Percentiles rank a stretch among this genome's conserved stretches.
Conservation (phyloP, 306 rosid genomes). For the Herpetospermum pedunculosum region DNA sequence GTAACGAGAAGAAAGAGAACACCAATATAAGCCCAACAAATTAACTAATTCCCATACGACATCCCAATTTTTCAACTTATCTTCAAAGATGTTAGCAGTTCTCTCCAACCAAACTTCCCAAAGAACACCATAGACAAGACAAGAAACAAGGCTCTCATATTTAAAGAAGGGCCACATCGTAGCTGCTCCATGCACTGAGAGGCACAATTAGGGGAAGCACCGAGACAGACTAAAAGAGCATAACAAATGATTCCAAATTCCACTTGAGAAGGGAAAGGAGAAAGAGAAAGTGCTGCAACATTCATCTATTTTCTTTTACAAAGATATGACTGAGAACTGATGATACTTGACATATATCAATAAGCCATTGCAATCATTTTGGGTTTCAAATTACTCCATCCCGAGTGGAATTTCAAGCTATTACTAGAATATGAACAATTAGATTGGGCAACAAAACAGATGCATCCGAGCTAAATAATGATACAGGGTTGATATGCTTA, state of each 20-base stretch:
- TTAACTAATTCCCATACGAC: background rate
- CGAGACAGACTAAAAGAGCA: background rate
- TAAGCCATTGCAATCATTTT: background rate
- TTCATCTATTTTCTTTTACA: background rate
- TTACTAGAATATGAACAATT: background rate
- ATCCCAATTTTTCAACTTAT: background rate
- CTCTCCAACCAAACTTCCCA: background rate
- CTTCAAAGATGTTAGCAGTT: background rate
- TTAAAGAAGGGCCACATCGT: background rate
- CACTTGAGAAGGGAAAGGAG: background rate
- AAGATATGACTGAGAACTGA: background rate
- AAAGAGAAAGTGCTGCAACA: background rate
- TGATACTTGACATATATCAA: background rate
- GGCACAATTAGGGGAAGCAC: background rate
- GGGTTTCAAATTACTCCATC: background rate
- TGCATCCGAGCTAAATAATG: background rate
- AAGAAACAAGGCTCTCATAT: background rate
- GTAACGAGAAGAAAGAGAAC: background rate
- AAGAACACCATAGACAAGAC: background rate
- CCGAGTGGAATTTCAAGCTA: background rate
- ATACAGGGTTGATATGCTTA: background rate
- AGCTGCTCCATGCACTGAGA: background rate
- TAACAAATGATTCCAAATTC: background rate
- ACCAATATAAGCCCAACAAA: background rate
- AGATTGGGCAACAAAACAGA: background rate